Evolutionary conservation across 768 basidiomycete species (phyloP).

Genomic region (Rhizopogon roseolus): DNA sequence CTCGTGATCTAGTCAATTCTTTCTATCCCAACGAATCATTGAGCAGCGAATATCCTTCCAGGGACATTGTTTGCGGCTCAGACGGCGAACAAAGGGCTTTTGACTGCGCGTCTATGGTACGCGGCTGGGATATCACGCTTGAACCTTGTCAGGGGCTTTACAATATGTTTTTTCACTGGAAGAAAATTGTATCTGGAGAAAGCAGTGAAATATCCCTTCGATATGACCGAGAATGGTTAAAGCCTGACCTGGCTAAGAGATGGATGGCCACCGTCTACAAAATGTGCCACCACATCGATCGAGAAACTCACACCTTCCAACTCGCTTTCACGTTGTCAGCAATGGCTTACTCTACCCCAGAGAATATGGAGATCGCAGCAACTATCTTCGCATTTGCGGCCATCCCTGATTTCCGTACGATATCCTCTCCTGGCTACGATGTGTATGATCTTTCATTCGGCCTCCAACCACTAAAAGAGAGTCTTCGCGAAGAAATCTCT

Average conservation of each 20-base stretch:
- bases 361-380: constrained; percentile 12
- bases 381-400: constrained; percentile 25
- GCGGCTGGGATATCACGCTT: neutral
- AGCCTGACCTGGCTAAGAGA: constrained; percentile 9
- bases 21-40: neutral
- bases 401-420: constrained; percentile 4
- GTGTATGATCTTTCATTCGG: constrained; percentile 7
- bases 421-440: constrained; percentile 4
- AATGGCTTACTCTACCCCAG: constrained; percentile 21
- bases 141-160: neutral
- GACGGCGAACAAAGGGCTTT: constrained; percentile 8
- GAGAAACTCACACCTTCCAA: constrained; percentile 7
- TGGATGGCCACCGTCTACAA: constrained; percentile 24
- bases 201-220: neutral
- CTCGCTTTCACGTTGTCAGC: constrained; percentile 26
- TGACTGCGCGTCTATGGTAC: constrained; percentile 2
- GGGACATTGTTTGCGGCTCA: constrained; percentile 3
- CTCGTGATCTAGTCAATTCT: neutral
- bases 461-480: neutral
- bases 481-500: neutral
- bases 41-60: constrained; percentile 2
- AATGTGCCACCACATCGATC: constrained; percentile 8
- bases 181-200: neutral
- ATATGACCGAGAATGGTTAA: constrained; percentile 18
- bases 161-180: neutral